These are phyloP conservation scores for Phytophthora colocasiae DNA, from an alignment of 352 stramenopile species.

Conservation along the genomic window DNA sequence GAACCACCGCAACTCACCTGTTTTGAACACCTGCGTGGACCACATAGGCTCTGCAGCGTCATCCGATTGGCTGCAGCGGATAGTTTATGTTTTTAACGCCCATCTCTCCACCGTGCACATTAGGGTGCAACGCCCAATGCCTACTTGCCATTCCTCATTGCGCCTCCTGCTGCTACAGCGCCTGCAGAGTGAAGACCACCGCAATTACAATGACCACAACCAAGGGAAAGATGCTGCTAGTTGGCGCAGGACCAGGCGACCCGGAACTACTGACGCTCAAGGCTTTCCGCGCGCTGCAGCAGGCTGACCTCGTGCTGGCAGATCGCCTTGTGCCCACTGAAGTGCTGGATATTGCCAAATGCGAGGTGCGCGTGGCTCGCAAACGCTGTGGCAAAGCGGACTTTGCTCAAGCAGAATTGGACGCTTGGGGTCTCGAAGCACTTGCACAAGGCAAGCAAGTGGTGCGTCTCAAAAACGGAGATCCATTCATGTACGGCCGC, in stretches of 20 bases:
- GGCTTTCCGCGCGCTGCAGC: constrained; percentile 84
- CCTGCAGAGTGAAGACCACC: background rate
- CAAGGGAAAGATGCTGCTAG: constrained; percentile 74
- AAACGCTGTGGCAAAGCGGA: constrained; percentile 96
- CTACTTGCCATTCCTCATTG: constrained; percentile 29
- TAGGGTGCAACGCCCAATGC: background rate
- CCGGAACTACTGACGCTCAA: constrained; percentile 96
- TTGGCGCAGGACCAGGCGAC: constrained; percentile 94
- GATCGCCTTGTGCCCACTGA: constrained; percentile 94
- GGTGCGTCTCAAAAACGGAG: constrained; percentile 97
- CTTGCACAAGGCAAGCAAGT: constrained; percentile 91
- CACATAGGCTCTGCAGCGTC: constrained; percentile 9
- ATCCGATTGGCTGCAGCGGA: constrained; percentile 14
- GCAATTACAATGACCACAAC: constrained; percentile 11
- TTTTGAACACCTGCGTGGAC: background rate
- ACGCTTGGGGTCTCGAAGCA: constrained; percentile 92
- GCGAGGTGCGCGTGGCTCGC: constrained; percentile 92
- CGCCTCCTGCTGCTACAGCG: background rate
- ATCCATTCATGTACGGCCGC: constrained; percentile 97
- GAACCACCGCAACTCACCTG: constrained; percentile 19
- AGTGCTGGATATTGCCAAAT: constrained; percentile 90
- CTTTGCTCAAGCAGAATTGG: constrained; percentile 93
- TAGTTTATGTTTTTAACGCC: constrained; percentile 24
- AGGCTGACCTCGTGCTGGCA: constrained; percentile 92
- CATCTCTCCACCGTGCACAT: constrained; percentile 6